These are phyloP conservation scores for Coniochaeta prunicola DNA, from an alignment of 2,329 filamentous ascomycete species.

Conservation along the genomic window DNA sequence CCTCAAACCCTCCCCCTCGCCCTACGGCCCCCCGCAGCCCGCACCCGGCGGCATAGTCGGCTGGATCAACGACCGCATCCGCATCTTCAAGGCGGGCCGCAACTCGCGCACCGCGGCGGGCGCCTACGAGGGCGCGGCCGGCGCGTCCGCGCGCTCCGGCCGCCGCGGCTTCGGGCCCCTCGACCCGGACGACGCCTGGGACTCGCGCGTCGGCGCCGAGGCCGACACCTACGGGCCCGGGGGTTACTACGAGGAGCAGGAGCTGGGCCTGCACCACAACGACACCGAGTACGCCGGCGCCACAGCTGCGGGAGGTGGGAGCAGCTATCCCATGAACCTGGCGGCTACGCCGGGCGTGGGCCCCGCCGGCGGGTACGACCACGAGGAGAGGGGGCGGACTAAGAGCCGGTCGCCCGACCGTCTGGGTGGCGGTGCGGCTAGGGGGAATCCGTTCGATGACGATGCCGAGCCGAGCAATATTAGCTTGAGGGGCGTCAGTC, in stretches of 20 bases:
- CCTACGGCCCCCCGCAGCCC: constrained; percentile 45
- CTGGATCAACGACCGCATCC: constrained; percentile 64
- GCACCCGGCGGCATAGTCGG: constrained; percentile 57
- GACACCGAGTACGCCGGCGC: constrained; percentile 28
- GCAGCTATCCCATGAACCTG: constrained; percentile 43
- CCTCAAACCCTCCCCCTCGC: constrained; percentile 43
- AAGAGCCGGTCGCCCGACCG: constrained; percentile 33
- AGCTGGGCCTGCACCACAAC: constrained; percentile 48
- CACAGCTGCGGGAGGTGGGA: constrained; percentile 24
- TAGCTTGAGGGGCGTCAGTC: constrained; percentile 64
- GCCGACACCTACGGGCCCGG: constrained; percentile 53
- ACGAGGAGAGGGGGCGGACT: constrained; percentile 31
- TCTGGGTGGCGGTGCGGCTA: constrained; percentile 26
- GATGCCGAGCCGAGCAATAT: constrained; percentile 54
- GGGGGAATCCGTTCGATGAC: constrained; percentile 61
- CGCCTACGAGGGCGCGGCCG: constrained; percentile 55
- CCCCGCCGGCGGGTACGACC: constrained; percentile 20
- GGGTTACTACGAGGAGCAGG: constrained; percentile 70
- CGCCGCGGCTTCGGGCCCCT: constrained; percentile 59
- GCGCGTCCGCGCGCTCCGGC: constrained; percentile 19
- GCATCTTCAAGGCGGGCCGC: constrained; percentile 51
- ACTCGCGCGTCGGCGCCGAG: constrained; percentile 69
- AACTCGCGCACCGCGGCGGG: constrained; percentile 60
- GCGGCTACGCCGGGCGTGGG: constrained; percentile 21
- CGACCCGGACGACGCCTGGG: constrained; percentile 83